A percentile compares a stretch with the other conserved stretches of the same genome.
These are phyloP conservation scores for Drechmeria coniospora DNA, from an alignment of 2,329 filamentous ascomycete species.

Conservation along the genomic window DNA sequence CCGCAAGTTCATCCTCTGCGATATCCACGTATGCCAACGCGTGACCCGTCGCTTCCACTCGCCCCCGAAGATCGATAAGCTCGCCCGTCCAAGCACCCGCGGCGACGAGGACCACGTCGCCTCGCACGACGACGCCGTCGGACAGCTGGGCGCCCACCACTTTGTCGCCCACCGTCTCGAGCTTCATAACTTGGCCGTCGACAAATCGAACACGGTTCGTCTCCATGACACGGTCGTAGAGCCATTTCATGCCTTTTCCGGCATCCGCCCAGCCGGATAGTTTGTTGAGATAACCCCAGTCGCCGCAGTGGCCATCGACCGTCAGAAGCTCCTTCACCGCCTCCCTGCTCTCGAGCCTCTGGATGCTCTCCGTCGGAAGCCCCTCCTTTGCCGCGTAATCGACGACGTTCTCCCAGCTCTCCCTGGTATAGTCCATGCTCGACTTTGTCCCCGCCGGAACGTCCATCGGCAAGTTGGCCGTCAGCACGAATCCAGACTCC, in stretches of 20 bases:
- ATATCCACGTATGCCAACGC: slow-evolving; percentile 64
- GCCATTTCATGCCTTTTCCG: slow-evolving; percentile 50
- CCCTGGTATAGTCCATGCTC: slow-evolving; percentile 41
- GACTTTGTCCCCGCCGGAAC: slow-evolving; percentile 20
- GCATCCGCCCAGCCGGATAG: slow-evolving; percentile 71
- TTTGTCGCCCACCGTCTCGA: slow-evolving; percentile 22
- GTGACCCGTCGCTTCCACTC: slow-evolving; percentile 70
- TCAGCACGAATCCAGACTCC: slow-evolving; percentile 53
- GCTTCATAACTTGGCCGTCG: slow-evolving; percentile 28
- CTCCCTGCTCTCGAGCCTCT: slow-evolving; percentile 26
- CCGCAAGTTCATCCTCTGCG: slow-evolving; percentile 51
- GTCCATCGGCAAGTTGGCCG: slow-evolving; percentile 31
- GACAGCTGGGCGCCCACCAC: slow-evolving; percentile 37
- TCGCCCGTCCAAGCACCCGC: slow-evolving; percentile 76
- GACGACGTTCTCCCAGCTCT: slow-evolving; percentile 46
- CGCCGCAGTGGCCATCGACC: slow-evolving; percentile 37
- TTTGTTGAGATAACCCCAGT: slow-evolving; percentile 59
- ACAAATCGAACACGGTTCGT: slow-evolving; percentile 41
- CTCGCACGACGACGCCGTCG: slow-evolving; percentile 26
- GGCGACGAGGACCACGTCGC: slow-evolving; percentile 64
- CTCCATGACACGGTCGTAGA: slow-evolving; percentile 37
- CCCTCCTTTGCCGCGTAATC: slow-evolving; percentile 26
- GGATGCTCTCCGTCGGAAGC: slow-evolving; percentile 22
- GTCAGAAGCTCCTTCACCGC: slow-evolving; percentile 29
- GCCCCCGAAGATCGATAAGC: slow-evolving; percentile 62